phyloP scores from a whole-genome alignment of 2,329 filamentous ascomycete genomes.

The Microsporum audouinii region DNA sequence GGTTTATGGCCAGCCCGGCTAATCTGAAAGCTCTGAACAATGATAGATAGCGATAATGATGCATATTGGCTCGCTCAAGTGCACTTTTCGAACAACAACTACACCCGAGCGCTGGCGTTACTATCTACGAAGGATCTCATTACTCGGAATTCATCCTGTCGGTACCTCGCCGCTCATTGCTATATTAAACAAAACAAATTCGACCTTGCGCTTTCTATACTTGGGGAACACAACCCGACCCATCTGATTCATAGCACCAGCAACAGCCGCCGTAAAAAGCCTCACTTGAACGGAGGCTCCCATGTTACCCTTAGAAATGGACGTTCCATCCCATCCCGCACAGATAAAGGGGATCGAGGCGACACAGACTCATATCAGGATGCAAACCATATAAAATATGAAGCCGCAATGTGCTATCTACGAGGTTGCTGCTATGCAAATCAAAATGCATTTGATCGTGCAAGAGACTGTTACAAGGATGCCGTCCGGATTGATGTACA shows the following conservation, averaged over 20 bases:
- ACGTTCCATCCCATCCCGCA: conserved; percentile 35
- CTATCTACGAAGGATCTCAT: conserved; percentile 75
- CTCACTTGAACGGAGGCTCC: conserved; percentile 48
- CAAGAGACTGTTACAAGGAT: conserved; percentile 97
- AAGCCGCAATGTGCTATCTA: conserved; percentile 95
- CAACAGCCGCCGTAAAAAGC: conserved; percentile 57
- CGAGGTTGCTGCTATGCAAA: conserved; percentile 90
- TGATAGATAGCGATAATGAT: conserved; percentile 75
- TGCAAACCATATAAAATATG: conserved; percentile 65
- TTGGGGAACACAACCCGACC: conserved; percentile 88
- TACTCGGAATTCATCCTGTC: conserved; percentile 69
- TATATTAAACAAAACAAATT: conserved; percentile 84
- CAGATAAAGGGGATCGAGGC: conserved; percentile 44
- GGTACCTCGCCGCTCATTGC: conserved; percentile 88
- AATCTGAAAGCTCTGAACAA: not conserved
- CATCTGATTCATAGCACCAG: conserved; percentile 63
- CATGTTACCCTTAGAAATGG: conserved; percentile 40
- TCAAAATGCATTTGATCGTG: conserved; percentile 91
- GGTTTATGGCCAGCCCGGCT: not conserved
- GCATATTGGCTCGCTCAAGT: conserved; percentile 98
- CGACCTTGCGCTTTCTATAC: conserved; percentile 72
- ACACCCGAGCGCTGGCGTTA: conserved; percentile 78
- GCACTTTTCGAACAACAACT: conserved; percentile 91
- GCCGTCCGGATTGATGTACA: conserved; percentile 94
- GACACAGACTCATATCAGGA: conserved; percentile 58